phyloP scores from a whole-genome alignment of 2,329 filamentous ascomycete species.

The Fusarium protoensiforme region DNA sequence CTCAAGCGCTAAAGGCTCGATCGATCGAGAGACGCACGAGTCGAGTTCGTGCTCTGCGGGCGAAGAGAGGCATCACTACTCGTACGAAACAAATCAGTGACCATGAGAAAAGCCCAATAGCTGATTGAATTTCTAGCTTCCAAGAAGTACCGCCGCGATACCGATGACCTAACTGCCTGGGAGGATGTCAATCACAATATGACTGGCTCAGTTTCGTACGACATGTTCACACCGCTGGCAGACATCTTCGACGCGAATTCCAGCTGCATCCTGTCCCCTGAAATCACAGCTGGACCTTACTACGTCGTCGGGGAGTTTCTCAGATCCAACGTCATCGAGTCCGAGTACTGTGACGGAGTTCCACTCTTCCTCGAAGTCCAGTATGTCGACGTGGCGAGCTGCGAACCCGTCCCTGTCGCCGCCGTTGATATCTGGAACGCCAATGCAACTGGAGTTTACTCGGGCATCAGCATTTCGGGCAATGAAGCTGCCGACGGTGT shows the following conservation, averaged over 20 bases:
- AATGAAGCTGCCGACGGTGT: conserved; percentile 50
- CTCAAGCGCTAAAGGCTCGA: neutral
- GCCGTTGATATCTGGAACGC: conserved; percentile 58
- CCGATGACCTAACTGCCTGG: conserved; percentile 11
- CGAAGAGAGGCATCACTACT: neutral
- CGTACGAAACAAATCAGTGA: neutral
- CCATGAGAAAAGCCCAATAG: neutral
- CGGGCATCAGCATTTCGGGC: conserved; percentile 49
- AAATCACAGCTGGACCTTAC: conserved; percentile 14
- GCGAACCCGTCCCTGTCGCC: conserved; percentile 52
- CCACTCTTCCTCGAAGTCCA: conserved; percentile 55
- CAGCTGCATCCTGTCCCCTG: conserved; percentile 18
- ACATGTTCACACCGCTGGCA: conserved; percentile 15
- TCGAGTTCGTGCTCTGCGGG: neutral
- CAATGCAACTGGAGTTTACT: conserved; percentile 59
- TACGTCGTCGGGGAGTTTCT: conserved; percentile 52
- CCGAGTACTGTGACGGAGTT: conserved; percentile 49
- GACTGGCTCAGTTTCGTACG: neutral
- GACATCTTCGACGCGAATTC: conserved; percentile 17
- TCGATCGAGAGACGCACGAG: neutral
- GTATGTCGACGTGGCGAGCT: conserved; percentile 55
- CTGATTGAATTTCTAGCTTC: neutral
- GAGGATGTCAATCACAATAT: conserved; percentile 23
- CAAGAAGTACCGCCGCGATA: conserved; percentile 23
- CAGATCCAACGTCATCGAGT: conserved; percentile 53